phyloP scores from a whole-genome alignment of 2,329 filamentous ascomycete genomes.

The Pseudocercospora ulei region DNA sequence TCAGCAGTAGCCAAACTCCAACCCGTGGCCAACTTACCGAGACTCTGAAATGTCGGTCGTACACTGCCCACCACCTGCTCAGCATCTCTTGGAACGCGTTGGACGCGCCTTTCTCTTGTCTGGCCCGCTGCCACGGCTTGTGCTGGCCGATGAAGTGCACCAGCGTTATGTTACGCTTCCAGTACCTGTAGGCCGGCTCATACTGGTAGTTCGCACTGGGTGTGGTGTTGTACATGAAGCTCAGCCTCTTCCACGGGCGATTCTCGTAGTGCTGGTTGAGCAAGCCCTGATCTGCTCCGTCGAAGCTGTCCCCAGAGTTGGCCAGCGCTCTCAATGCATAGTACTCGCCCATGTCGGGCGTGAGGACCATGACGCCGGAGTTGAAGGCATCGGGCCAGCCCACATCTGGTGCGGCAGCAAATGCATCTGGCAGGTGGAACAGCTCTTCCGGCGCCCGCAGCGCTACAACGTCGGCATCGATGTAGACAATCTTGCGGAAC shows the following conservation, averaged over 20 bases:
- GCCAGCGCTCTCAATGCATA: conserved; percentile 76
- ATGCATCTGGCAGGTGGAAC: conserved; percentile 55
- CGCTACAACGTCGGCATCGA: conserved; percentile 89
- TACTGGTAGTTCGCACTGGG: conserved; percentile 97
- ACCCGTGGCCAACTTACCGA: conserved; percentile 21
- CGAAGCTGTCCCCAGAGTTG: conserved; percentile 79
- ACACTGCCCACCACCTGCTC: conserved; percentile 86
- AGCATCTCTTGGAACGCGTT: conserved; percentile 73
- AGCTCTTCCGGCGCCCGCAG: conserved; percentile 87
- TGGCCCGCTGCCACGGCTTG: conserved; percentile 64
- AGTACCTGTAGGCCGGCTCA: conserved; percentile 85
- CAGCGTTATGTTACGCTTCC: conserved; percentile 77
- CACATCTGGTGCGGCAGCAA: conserved; percentile 78
- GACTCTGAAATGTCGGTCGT: conserved; percentile 69
- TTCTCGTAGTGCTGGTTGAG: conserved; percentile 88
- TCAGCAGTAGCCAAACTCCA: conserved; percentile 9
- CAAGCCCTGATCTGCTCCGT: conserved; percentile 91
- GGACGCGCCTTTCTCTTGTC: conserved; percentile 42
- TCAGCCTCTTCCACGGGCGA: conserved; percentile 67
- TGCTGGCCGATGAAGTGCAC: conserved; percentile 88
- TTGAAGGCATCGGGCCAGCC: conserved; percentile 99
- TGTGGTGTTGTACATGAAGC: conserved; percentile 95
- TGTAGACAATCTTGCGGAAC: conserved; percentile 84
- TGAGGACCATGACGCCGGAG: conserved; percentile 88
- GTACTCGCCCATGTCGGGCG: conserved; percentile 78